These are phyloP conservation scores for Emiliania huxleyi DNA, from an alignment of 78 protist species.

Conservation along the genomic window DNA sequence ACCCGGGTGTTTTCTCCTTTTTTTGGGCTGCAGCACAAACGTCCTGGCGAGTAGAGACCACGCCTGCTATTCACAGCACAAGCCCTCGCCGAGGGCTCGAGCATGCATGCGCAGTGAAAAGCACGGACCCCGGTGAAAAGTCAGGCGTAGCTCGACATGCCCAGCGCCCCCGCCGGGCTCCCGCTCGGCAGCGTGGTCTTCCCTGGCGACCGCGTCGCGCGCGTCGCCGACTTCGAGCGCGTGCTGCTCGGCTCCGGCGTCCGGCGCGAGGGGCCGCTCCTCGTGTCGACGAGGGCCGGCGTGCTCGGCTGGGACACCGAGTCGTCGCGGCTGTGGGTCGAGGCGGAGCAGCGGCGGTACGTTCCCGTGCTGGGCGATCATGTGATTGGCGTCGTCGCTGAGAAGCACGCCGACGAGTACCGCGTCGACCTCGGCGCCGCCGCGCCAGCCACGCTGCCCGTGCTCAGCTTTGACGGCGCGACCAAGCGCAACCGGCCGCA, in stretches of 20 bases:
- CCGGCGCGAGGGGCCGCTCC: conserved; percentile 18
- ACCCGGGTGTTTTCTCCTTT: no score
- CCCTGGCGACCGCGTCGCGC: background rate
- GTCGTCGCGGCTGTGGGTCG: conserved; percentile 58
- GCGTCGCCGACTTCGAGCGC: background rate
- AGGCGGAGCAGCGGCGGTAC: conserved; percentile 63
- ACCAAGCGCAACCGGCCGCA: conserved; percentile 68
- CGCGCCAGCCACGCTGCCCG: conserved; percentile 60
- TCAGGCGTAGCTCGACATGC: no score
- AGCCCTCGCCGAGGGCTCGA: no score
- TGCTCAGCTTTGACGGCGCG: conserved; percentile 78
- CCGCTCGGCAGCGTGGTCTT: background rate
- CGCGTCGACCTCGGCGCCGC: conserved; percentile 69
- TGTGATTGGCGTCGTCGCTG: conserved; percentile 68
- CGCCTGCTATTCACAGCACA: no score
- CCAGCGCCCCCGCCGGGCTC: background rate
- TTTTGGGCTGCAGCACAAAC: no score
- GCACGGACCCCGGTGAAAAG: no score
- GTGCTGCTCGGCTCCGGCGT: conserved; percentile 58
- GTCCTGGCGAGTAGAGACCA: no score
- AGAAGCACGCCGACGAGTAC: conserved; percentile 45
- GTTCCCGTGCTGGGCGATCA: conserved; percentile 70
- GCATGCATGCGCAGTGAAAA: no score
- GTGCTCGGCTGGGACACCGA: conserved; percentile 45
- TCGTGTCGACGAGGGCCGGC: conserved; percentile 62